Percentiles rank a stretch among this genome's conserved stretches.
Conservation (phyloP, 495 filamentous ascomycete genomes). For the Oidiodendron maius region DNA sequence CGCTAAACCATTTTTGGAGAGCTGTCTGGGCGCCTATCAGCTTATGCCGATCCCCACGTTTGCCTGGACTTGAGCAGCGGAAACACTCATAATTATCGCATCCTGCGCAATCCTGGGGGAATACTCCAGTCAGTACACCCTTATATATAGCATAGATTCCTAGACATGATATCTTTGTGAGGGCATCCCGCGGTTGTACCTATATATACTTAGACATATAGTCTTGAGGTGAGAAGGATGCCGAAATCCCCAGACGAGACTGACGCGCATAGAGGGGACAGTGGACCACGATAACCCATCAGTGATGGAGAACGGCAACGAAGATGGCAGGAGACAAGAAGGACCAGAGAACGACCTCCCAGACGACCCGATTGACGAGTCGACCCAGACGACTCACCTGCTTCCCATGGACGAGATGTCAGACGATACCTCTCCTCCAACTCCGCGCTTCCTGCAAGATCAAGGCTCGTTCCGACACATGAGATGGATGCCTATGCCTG, state of each 20-base stretch:
- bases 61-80: too few relatives aligned
- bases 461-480: constrained; percentile 24
- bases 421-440: constrained; percentile 21
- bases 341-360: constrained; percentile 13
- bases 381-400: constrained; percentile 10
- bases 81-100: too few relatives aligned
- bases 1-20: neutral
- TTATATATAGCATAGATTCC: too few relatives aligned
- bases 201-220: too few relatives aligned
- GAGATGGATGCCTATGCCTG: constrained; percentile 44
- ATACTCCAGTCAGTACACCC: too few relatives aligned
- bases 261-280: neutral
- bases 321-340: constrained; percentile 11
- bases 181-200: too few relatives aligned
- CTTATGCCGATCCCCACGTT: too few relatives aligned
- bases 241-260: neutral
- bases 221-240: neutral
- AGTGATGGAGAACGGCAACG: neutral
- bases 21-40: too few relatives aligned
- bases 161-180: too few relatives aligned
- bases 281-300: neutral
- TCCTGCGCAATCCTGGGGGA: too few relatives aligned
- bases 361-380: constrained; percentile 19
- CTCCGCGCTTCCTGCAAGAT: constrained; percentile 36
- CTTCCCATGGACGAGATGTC: constrained; percentile 20